These are phyloP conservation scores for Alternaria brassicicola DNA, from an alignment of 2,329 filamentous ascomycete species.

Conservation along the genomic window DNA sequence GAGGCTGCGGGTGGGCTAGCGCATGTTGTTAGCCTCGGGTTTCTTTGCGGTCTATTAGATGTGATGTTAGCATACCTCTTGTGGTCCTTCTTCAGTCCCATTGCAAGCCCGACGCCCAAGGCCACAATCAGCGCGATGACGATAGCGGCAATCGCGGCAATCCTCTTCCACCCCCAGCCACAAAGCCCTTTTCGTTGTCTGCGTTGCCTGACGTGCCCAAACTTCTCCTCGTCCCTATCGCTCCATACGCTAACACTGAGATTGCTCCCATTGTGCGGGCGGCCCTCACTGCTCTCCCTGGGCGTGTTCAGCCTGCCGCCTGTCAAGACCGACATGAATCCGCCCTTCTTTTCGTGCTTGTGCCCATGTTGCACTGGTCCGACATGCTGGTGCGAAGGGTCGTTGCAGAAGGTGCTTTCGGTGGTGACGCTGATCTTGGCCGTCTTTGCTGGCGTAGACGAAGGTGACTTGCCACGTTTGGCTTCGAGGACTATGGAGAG, in stretches of 20 bases:
- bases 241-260: slow-evolving; percentile 48
- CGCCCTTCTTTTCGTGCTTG: slow-evolving; percentile 20
- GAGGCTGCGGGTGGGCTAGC: slow-evolving; percentile 1
- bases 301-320: slow-evolving; percentile 36
- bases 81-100: slow-evolving; percentile 50
- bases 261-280: slow-evolving; percentile 33
- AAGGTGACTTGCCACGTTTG: slow-evolving; percentile 24
- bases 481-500: slow-evolving; percentile 50
- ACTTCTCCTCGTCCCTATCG: slow-evolving; percentile 43
- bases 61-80: slow-evolving; percentile 23
- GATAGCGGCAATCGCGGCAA: slow-evolving; percentile 44
- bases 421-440: slow-evolving; percentile 37
- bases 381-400: slow-evolving; percentile 34
- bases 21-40: slow-evolving; percentile 3
- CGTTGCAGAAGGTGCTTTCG: slow-evolving; percentile 38
- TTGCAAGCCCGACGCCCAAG: slow-evolving; percentile 47
- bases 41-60: background rate
- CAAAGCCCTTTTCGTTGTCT: slow-evolving; percentile 26
- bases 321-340: slow-evolving; percentile 28
- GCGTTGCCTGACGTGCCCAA: slow-evolving; percentile 32
- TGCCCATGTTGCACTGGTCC: slow-evolving; percentile 28
- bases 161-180: slow-evolving; percentile 49
- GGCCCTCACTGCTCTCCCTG: slow-evolving; percentile 38
- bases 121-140: slow-evolving; percentile 47
- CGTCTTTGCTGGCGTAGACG: slow-evolving; percentile 10